Conservation (phyloP, 2,329 filamentous ascomycete species). For the Zasmidium cellare region DNA sequence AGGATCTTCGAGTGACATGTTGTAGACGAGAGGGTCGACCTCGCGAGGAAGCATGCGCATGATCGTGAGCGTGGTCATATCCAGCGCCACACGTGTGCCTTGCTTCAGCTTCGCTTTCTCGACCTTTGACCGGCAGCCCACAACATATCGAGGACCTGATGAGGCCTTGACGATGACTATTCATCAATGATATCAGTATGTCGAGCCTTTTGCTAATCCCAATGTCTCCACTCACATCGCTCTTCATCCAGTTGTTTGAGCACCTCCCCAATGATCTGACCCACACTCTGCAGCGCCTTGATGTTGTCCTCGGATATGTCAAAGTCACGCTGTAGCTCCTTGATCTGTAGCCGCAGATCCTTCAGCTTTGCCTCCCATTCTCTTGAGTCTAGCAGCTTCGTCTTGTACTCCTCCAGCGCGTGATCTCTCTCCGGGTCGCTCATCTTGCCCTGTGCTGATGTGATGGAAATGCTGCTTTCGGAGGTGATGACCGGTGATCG, state of each 20-base stretch:
- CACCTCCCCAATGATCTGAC: conserved; percentile 98
- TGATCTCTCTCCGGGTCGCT: conserved; percentile 52
- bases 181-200: conserved; percentile 10
- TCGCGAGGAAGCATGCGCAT: conserved; percentile 99
- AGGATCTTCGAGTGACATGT: conserved; percentile 98
- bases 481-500: not conserved
- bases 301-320: conserved; percentile 99
- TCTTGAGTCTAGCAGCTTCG: conserved; percentile 76
- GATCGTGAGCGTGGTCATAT: conserved; percentile 99
- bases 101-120: conserved; percentile 98
- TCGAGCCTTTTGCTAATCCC: not conserved
- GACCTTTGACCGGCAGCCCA: conserved; percentile 97
- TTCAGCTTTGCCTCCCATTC: conserved; percentile 99
- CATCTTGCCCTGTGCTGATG: conserved; percentile 18
- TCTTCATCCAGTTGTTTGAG: conserved; percentile 98
- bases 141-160: conserved; percentile 94
- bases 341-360: conserved; percentile 89
- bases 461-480: not conserved
- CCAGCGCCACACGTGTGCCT: conserved; percentile 92
- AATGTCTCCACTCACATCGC: conserved; percentile 68
- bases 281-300: conserved; percentile 97
- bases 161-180: conserved; percentile 98
- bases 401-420: conserved; percentile 55
- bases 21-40: conserved; percentile 98
- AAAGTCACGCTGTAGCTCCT: conserved; percentile 90